Evolutionary conservation across 306 rosid species (phyloP).

Genomic region (Cicer chorassanicum): DNA sequence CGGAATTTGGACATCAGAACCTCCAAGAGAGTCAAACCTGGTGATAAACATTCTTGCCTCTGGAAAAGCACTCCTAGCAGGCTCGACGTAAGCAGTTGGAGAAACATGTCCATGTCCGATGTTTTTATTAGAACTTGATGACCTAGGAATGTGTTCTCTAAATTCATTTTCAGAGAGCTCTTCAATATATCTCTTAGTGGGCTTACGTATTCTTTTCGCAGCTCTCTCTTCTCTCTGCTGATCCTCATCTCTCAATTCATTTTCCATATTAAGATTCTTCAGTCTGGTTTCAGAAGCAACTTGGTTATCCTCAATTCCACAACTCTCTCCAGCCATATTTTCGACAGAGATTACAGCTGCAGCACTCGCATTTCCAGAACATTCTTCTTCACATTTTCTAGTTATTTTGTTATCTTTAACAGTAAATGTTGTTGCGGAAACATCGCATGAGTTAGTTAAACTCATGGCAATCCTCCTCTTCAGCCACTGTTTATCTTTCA

Average conservation of each 20-base stretch:
- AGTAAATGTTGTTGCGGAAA: slow-evolving; percentile 71
- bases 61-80: slow-evolving; percentile 56
- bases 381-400: slow-evolving; percentile 54
- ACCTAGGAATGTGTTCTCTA: slow-evolving; percentile 62
- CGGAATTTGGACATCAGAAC: slow-evolving; percentile 80
- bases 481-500: slow-evolving; percentile 92
- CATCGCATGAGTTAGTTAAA: slow-evolving; percentile 84
- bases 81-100: slow-evolving; percentile 50
- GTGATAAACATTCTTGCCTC: slow-evolving; percentile 67
- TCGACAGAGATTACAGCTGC: slow-evolving; percentile 43
- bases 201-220: slow-evolving; percentile 87
- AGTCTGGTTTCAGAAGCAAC: slow-evolving; percentile 53
- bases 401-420: slow-evolving; percentile 67
- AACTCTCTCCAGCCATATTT: slow-evolving; percentile 43
- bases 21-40: slow-evolving; percentile 81
- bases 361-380: slow-evolving; percentile 51
- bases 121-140: slow-evolving; percentile 50
- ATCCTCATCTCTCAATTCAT: slow-evolving; percentile 60
- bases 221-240: slow-evolving; percentile 59
- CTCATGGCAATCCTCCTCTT: slow-evolving; percentile 96
- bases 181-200: slow-evolving; percentile 96
- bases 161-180: slow-evolving; percentile 87
- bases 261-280: slow-evolving; percentile 52
- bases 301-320: slow-evolving; percentile 56
- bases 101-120: slow-evolving; percentile 52